phyloP scores from a whole-genome alignment of 2,329 filamentous ascomycete species.

The Aspergillus sp. region DNA sequence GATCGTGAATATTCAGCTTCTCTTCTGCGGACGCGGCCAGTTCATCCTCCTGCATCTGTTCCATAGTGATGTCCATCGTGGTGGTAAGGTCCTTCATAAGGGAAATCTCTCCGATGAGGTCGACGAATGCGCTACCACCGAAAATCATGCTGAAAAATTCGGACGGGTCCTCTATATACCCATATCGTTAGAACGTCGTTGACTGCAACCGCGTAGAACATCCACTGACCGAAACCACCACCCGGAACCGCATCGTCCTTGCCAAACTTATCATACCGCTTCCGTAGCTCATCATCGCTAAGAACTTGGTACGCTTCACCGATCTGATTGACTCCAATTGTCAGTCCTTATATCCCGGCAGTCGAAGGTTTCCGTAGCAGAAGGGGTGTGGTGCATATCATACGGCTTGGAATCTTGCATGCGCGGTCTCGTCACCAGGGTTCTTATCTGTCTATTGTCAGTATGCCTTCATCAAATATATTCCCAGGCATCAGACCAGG shows the following conservation, averaged over 20 bases:
- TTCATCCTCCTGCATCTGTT: slow-evolving; percentile 64
- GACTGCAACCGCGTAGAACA: not conserved
- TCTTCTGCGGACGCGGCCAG: slow-evolving; percentile 47
- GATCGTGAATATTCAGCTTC: slow-evolving; percentile 40
- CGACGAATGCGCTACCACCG: slow-evolving; percentile 87
- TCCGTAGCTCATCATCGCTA: slow-evolving; percentile 75
- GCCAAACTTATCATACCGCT: slow-evolving; percentile 92
- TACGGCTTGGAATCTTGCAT: slow-evolving; percentile 89
- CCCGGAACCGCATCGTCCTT: slow-evolving; percentile 89
- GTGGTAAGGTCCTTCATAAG: slow-evolving; percentile 97
- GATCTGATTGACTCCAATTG: slow-evolving; percentile 37
- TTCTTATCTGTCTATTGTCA: slow-evolving; percentile 68
- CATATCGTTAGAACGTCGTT: not conserved
- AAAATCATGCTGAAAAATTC: slow-evolving; percentile 99
- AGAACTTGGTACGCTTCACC: slow-evolving; percentile 69
- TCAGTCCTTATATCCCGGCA: not conserved
- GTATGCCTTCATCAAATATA: slow-evolving; percentile 1
- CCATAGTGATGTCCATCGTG: slow-evolving; percentile 96
- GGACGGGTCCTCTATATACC: slow-evolving; percentile 63
- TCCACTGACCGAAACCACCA: slow-evolving; percentile 67
- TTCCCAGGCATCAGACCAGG: slow-evolving; percentile 50
- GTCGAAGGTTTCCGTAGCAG: too few species aligned
- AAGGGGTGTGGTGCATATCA: slow-evolving; percentile 9
- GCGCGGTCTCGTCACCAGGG: slow-evolving; percentile 85
- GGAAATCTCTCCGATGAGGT: slow-evolving; percentile 96